Base-by-base conservation (phyloP, 371 early-diverging fungal genomes). In the Mortierella sp. region DNA sequence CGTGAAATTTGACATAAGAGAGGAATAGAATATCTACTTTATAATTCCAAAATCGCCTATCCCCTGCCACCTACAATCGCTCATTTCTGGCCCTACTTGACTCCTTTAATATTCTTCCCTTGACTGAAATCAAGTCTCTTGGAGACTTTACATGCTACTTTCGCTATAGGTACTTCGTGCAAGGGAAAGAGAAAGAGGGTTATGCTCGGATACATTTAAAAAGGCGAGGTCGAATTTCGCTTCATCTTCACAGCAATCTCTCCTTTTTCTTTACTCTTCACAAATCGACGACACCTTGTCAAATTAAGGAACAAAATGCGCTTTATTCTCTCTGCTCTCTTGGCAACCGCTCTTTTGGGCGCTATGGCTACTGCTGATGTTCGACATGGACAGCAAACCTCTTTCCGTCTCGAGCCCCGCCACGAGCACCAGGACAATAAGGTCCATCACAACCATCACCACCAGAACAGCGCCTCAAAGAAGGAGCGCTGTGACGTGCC, bases 371-470 rank as follows among this genome's bases (percentile, higher is more conserved):
- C 73, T 8, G 72, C 70, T 11, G 73, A 72, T 60, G 62, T 22
- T 32, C 69, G 45, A 16, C 70, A 73, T 8, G 64, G 67, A 9
- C 71, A 68, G 20, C 78, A 72, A n/a, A 61, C 79, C 5, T 40
- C 71, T 26, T 71, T 78, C 74, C 74, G 68, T 16, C 74, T 78
- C 40, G 71, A 70, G 51, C 68, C 62, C 18, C 79, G 74, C 55
- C 72, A 72, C 12, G 20, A 22, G 12, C 64, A 62, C 14, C 64
- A 62, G 3, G 1, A 62, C 37, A 32, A 62, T 6, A 24, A 45
- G 22, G 26, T 43, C 62, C 8, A 10, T 47, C 69, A 49, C 12
- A 47, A 65, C 1, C 72, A 77, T 49, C 78, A 69, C 20, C 62
- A 64, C 24, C 67, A 64, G 30, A 59, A 62, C 35, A 67, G 57